Base-by-base conservation (phyloP, 1,139 yeast species). In the Kluyveromyces sp. region DNA sequence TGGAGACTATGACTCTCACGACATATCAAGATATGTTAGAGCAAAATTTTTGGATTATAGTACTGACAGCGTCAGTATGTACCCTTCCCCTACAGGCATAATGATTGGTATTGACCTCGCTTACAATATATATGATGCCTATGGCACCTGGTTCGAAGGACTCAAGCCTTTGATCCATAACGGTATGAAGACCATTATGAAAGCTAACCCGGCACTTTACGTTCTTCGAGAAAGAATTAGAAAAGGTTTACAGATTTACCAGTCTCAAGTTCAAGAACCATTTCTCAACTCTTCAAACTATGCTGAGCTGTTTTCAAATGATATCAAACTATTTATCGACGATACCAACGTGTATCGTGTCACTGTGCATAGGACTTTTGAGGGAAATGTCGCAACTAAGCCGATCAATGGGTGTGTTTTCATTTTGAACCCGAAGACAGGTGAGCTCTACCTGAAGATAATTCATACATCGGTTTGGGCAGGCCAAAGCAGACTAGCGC, bases 1-100 rank as follows among this genome's bases (percentile, higher is more conserved):
- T 60, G 98, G 99, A 54, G 99, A 94, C 62, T 94, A 86, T 62
- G 99, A 94, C 61, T 86, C 96, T 4, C 98, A 94, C 61, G 97
- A 94, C 63, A 88, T 92, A 44, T 84, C 96, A 0, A 77, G 97
- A 53, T 94, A 94, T 61, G 86, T 95, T 0, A 73, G 97, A 47
- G 94, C 97, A 12, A 92, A 92, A 60, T 92, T 80, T 61, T 68
- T 92, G 57, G 98, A 94, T 58, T 94, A 94, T 58, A 89, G 97
- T 2, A 77, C 87, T 1, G 98, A 92, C 59, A 84, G 80, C 48
- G 73, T 83, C 6, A 83, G 92, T 53, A 73, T 83, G 42, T 94
- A 94, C 58, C 98, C 98, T 2, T 83, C 95, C 0, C 89, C 96
- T 1, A 86, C 96, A 0, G 99, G 99, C 50, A 73, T 86, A 3